A percentile compares a stretch with the other conserved stretches of the same genome.
These are phyloP conservation scores for Aschersonia sp. DNA, from an alignment of 2,329 filamentous ascomycete species.

Conservation along the genomic window DNA sequence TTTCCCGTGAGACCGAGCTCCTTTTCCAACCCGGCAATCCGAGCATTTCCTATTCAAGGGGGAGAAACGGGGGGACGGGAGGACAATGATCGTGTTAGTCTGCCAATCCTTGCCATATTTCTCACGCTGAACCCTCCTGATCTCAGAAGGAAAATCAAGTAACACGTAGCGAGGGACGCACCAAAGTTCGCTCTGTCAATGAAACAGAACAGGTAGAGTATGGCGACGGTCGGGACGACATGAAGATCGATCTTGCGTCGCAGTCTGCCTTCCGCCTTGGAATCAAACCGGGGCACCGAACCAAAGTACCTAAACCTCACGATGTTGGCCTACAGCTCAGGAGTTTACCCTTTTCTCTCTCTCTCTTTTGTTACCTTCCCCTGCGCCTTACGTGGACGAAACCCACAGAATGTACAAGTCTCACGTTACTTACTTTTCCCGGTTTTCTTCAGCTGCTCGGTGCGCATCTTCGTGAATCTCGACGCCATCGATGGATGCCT, in stretches of 20 bases:
- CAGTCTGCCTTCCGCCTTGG: slow-evolving; percentile 39
- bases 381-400: too few relatives aligned
- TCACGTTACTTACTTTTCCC: neutral
- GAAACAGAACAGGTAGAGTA: slow-evolving; percentile 60
- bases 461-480: neutral
- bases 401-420: too few relatives aligned
- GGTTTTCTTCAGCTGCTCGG: too few relatives aligned
- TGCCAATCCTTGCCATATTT: too few relatives aligned
- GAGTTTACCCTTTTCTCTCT: neutral
- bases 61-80: neutral
- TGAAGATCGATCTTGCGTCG: slow-evolving; percentile 50
- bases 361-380: too few relatives aligned
- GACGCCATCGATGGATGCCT: neutral
- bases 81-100: neutral
- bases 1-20: slow-evolving; percentile 45
- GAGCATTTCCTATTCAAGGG: slow-evolving; percentile 43
- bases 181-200: slow-evolving; percentile 64
- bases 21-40: slow-evolving; percentile 47
- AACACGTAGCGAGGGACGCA: slow-evolving; percentile 15
- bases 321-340: neutral
- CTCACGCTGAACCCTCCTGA: too few relatives aligned
- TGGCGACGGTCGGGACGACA: slow-evolving; percentile 49
- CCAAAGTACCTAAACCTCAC: neutral
- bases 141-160: neutral
- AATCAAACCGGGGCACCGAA: slow-evolving; percentile 36